Percentiles rank a stretch among this genome's conserved stretches.
phyloP scores from a whole-genome alignment of 257 asterid species.

The Penstemon davidsonii region DNA sequence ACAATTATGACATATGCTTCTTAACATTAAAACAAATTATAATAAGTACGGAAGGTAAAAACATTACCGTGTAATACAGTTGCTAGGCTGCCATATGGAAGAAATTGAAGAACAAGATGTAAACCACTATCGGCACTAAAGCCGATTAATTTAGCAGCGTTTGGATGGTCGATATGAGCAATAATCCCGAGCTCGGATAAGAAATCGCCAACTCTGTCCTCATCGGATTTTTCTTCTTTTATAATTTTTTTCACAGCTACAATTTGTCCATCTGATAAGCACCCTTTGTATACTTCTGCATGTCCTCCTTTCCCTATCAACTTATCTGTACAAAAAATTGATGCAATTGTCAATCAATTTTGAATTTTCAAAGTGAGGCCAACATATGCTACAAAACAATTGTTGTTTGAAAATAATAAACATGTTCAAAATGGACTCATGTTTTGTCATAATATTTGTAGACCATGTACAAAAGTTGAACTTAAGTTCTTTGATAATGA shows the following conservation, averaged over 20 bases:
- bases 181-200: slow-evolving; percentile 89
- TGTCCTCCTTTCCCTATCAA: slow-evolving; percentile 92
- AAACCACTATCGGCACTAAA: slow-evolving; percentile 74
- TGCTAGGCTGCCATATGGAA: slow-evolving; percentile 80
- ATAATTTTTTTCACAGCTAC: slow-evolving; percentile 87
- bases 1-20: neutral
- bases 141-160: slow-evolving; percentile 78
- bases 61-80: slow-evolving; percentile 63
- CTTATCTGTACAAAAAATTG: slow-evolving; percentile 41
- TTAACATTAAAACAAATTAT: neutral
- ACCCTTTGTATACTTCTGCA: slow-evolving; percentile 89
- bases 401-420: neutral
- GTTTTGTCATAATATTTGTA: too few species aligned
- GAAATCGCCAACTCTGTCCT: slow-evolving; percentile 80
- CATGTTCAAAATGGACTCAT: slow-evolving; percentile 3
- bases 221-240: slow-evolving; percentile 62
- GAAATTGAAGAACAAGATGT: slow-evolving; percentile 78
- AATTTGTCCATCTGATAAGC: slow-evolving; percentile 67
- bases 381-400: neutral
- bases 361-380: neutral
- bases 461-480: neutral
- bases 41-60: slow-evolving; percentile 11
- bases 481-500: slow-evolving; percentile 10
- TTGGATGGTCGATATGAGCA: slow-evolving; percentile 85
- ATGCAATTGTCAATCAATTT: too few species aligned